Percentiles rank a stretch among this genome's conserved stretches.
Conservation (phyloP, 2,329 filamentous ascomycete species). For the Phialocephala sp. region DNA sequence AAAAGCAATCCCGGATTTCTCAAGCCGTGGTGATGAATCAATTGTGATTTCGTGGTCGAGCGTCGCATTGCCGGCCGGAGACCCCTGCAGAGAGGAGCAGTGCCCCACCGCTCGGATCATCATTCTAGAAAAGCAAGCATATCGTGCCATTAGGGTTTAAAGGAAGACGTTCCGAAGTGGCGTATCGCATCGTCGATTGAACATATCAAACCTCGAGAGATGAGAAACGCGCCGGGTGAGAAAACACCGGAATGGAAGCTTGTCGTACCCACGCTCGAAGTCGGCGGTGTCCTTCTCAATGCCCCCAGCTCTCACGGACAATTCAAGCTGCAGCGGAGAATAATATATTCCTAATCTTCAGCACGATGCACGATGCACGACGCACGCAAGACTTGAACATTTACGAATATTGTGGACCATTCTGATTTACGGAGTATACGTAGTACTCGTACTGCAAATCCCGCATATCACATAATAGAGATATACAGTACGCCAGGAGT, state of each 20-base stretch:
- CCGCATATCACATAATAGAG: too few species aligned
- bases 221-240: too few species aligned
- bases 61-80: conserved; percentile 2
- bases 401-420: too few species aligned
- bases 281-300: background rate
- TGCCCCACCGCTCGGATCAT: background rate
- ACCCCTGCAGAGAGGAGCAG: background rate
- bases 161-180: background rate
- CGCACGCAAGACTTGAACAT: too few species aligned
- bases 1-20: background rate
- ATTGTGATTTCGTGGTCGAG: background rate
- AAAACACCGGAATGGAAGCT: too few species aligned
- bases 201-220: background rate
- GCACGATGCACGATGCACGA: too few species aligned
- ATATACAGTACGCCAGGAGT: too few species aligned
- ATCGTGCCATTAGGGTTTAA: background rate
- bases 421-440: too few species aligned
- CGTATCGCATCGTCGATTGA: background rate
- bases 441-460: too few species aligned
- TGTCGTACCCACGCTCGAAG: too few species aligned
- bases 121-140: conserved; percentile 12
- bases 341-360: background rate
- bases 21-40: background rate
- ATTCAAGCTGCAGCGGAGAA: background rate
- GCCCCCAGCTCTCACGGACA: too few species aligned